phyloP scores from a whole-genome alignment of 305 asterid species.

The Fraxinus albicans region DNA sequence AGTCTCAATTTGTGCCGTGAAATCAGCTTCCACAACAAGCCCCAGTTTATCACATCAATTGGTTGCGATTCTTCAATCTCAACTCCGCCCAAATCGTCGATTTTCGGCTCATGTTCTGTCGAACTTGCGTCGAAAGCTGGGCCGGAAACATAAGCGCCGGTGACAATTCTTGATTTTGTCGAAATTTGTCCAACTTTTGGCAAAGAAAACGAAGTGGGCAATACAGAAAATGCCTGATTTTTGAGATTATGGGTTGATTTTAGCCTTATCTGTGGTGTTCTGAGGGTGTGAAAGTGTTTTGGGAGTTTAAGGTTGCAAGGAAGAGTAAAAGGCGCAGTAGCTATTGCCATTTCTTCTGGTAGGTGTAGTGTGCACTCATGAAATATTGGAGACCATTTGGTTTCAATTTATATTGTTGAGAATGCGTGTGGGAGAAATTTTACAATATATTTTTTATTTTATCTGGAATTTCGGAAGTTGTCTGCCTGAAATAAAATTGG shows the following conservation, averaged over 20 bases:
- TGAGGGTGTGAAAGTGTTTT: slow-evolving; percentile 16
- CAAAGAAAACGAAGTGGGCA: slow-evolving; percentile 26
- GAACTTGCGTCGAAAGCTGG: slow-evolving; percentile 77
- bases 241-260: slow-evolving; percentile 7
- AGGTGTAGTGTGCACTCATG: not conserved
- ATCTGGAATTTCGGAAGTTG: not conserved
- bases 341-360: slow-evolving; percentile 30
- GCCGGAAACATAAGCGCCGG: slow-evolving; percentile 65
- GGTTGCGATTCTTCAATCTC: slow-evolving; percentile 43
- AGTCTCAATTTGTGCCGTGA: slow-evolving; percentile 71
- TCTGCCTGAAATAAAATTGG: not conserved
- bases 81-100: slow-evolving; percentile 37
- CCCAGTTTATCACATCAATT: slow-evolving; percentile 68
- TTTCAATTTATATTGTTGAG: not conserved
- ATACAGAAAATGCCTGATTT: slow-evolving; percentile 8
- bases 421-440: not conserved
- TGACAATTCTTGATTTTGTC: slow-evolving; percentile 26
- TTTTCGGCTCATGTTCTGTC: slow-evolving; percentile 56
- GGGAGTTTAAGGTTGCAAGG: slow-evolving; percentile 21
- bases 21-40: slow-evolving; percentile 67
- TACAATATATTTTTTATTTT: not conserved
- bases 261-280: slow-evolving; percentile 26
- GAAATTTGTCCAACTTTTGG: slow-evolving; percentile 17
- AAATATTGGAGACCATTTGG: not conserved
- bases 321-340: slow-evolving; percentile 19